Percentiles rank a stretch among this genome's conserved stretches.
Evolutionary conservation across 768 basidiomycete species (phyloP).

Genomic region (Naganishia friedmannii): DNA sequence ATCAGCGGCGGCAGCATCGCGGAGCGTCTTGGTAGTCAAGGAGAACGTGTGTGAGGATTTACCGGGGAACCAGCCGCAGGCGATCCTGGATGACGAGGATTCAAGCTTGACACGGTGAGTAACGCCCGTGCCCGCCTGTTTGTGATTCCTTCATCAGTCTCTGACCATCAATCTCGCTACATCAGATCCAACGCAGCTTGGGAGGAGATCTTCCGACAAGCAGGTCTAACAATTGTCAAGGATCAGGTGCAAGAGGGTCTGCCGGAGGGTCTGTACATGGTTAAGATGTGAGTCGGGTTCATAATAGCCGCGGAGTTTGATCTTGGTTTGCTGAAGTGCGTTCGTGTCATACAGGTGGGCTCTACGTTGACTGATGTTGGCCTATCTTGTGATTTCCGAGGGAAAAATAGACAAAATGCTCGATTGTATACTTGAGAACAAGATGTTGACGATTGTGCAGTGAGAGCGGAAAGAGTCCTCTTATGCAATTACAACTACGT

Average conservation of each 20-base stretch:
- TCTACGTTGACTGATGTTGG: not conserved
- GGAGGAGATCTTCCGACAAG: conserved; percentile 69
- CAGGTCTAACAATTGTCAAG: conserved; percentile 68
- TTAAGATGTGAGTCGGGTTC: conserved; percentile 68
- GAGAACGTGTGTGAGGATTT: conserved; percentile 77
- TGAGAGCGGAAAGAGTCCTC: no score
- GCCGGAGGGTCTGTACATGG: conserved; percentile 72
- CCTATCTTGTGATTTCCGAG: not conserved
- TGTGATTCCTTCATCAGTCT: conserved; percentile 5
- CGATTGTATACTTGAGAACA: no score
- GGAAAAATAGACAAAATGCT: no score
- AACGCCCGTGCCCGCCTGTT: not conserved
- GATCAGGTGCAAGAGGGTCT: conserved; percentile 81
- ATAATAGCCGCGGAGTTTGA: no score
- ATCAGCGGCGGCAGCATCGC: conserved; percentile 19
- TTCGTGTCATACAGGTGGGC: conserved; percentile 22
- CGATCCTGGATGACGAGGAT: conserved; percentile 77
- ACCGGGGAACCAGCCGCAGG: conserved; percentile 53
- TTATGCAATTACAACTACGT: no score
- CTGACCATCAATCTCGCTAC: conserved; percentile 20
- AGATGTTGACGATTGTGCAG: no score
- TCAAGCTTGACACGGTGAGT: conserved; percentile 81
- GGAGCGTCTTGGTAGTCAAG: conserved; percentile 72
- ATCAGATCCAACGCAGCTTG: conserved; percentile 77
- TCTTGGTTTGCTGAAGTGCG: not conserved